Conservation (phyloP, 805 yeast species). For the Lipomyces yamanashiensis region DNA sequence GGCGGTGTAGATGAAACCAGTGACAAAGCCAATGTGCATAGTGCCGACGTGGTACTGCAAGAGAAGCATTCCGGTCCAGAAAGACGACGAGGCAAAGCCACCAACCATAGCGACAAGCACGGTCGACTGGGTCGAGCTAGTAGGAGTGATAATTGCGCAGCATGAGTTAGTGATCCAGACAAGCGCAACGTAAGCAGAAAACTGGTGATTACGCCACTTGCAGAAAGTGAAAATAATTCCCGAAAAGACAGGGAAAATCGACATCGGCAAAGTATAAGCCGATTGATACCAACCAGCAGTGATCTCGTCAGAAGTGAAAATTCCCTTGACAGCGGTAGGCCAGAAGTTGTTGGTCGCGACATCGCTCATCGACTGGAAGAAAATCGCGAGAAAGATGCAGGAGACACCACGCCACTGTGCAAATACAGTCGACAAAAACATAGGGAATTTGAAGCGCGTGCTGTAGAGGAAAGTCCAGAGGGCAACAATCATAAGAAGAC, state of each 20-base stretch:
- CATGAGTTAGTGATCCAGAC: conserved; percentile 8
- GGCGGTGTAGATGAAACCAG: conserved; percentile 1
- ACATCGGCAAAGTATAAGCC: conserved; percentile 5
- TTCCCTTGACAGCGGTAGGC: conserved; percentile 9
- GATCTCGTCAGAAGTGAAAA: conserved; percentile 1
- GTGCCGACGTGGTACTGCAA: conserved; percentile 10
- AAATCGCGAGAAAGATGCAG: not conserved
- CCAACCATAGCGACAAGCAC: conserved; percentile 8
- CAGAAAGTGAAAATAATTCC: not conserved
- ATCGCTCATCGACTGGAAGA: conserved; percentile 15
- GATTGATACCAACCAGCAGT: conserved; percentile 8
- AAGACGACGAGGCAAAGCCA: conserved; percentile 7
- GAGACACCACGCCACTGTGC: conserved; percentile 10
- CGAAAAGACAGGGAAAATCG: conserved; percentile 1
- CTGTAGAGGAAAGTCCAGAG: conserved; percentile 14
- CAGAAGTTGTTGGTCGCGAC: conserved; percentile 14
- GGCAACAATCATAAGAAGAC: conserved; percentile 6
- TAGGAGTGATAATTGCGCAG: not conserved
- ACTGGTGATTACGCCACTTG: conserved; percentile 5
- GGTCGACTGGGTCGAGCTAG: not conserved
- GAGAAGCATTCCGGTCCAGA: conserved; percentile 2
- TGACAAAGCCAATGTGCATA: conserved; percentile 3
- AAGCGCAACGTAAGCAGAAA: not conserved
- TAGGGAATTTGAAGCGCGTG: conserved; percentile 8
- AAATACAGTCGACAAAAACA: conserved; percentile 9